Evolutionary conservation across 2,329 filamentous ascomycete species (phyloP), one percentile per base, ranked within the genome.

Genomic region (Grosmannia huntii): DNA sequence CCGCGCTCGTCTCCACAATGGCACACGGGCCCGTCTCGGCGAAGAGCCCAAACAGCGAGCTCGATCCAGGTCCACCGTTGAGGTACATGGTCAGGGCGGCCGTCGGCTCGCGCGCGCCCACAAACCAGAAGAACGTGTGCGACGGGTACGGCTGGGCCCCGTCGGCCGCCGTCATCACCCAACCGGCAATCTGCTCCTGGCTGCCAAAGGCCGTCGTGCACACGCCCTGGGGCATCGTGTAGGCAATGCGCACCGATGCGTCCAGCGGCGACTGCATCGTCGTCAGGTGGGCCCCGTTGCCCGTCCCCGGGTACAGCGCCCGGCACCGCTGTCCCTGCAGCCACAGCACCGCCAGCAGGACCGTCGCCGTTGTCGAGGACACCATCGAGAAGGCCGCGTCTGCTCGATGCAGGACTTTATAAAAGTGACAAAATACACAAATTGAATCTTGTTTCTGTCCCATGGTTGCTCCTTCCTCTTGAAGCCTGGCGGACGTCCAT

Each of bases 171-270:
- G 88, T 70, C 57, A 72, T 77, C 58, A 89, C 81, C 78, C 86
- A 88, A 65, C 86, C 86, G 4, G 83, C 81, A 66, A 84, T 87
- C 68, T 89, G 86, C 68, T 83, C 78, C 68, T 89, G 86, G 1
- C 73, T 75, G 51, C 75, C 67, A 65, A 86, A 87, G 9, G 79
- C 80, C 1, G 86, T 88, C 53, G 74, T 78, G 68, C 86, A 89
- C 14, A 79, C 83, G 52, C 80, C 82, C 9, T 73, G 68, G 5
- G 80, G 76, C 41, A 76, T 72, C 66, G 85, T 88, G 75, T 86
- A 90, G 58, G 81, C 79, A 66, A 89, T 81, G 60, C 80, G 84
- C 66, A 89, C 80, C 63, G 79, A 78, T 31, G 73, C 71, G 67
- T 87, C 76, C 63, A 86, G 73, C 3, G 84, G 82, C 21, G 85